A percentile compares a stretch with the other conserved stretches of the same genome.
Conservation (phyloP, 106 monocot species). For the Dendrobium chrysotoxum region DNA sequence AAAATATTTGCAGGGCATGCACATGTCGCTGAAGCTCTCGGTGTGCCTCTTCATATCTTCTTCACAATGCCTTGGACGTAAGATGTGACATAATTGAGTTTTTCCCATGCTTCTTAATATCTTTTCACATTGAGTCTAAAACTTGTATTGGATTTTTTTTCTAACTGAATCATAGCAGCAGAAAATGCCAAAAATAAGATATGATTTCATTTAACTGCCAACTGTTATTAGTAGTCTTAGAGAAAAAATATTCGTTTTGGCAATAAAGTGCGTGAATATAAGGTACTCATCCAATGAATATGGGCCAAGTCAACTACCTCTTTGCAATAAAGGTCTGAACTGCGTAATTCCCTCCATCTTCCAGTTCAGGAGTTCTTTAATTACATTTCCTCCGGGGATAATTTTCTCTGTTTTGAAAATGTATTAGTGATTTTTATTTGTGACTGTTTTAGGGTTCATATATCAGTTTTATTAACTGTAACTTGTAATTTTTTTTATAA, state of each 20-base stretch:
- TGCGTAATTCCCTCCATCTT: too few relatives aligned
- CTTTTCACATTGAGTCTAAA: neutral
- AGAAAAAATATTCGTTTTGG: neutral
- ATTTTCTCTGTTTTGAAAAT: neutral
- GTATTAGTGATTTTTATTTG: neutral
- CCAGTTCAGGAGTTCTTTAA: neutral
- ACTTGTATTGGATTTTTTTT: neutral
- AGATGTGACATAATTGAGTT: constrained; percentile 24
- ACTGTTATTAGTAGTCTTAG: neutral
- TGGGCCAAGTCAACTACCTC: neutral
- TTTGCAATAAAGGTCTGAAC: neutral
- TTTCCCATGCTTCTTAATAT: neutral
- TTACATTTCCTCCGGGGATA: neutral
- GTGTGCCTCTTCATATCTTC: constrained; percentile 90
- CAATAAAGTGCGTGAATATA: neutral
- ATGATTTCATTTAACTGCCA: neutral
- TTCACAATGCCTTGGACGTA: constrained; percentile 99
- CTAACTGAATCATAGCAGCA: neutral
- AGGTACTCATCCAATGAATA: neutral
- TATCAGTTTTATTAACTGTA: neutral
- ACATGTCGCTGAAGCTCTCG: constrained; percentile 97
- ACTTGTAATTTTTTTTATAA: too few relatives aligned
- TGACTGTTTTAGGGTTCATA: neutral
- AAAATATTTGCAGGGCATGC: constrained; percentile 60
- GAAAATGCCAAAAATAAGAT: neutral